Evolutionary conservation across 371 early-diverging fungal species (phyloP), one percentile per base, ranked within the genome.

Genomic region (Phascolomyces articulosus): DNA sequence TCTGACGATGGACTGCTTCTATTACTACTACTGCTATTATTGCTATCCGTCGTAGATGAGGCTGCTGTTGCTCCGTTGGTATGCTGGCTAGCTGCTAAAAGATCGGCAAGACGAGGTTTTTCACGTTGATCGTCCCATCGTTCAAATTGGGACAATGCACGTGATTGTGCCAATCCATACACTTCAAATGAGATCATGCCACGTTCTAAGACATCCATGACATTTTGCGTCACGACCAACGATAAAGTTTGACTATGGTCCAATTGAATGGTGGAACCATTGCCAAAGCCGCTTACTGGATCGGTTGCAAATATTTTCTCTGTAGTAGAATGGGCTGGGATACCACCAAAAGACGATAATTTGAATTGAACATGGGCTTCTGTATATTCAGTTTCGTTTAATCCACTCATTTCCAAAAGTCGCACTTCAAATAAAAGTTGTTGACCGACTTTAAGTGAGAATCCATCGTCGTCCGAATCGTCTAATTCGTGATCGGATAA

Each of bases 321-420:
- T 0, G 69, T 71, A 0, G 66, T 38, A 9, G 83, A 71, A 29
- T 71, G 67, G 7, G 58, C 65, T 26, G 58, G 49, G 24, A 80
- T 70, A n/a, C 65, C 71, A 18, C 87, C 89, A 72, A 92, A 88
- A 6, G 85, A 83, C 3, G 87, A 87, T 1, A 90, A 58, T 60
- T 90, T 84, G 71, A 94, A 90, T 55, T 93, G 94, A 47, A 88
- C 90, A 70, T 95, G 95, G 9, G 93, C 86, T 53, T 87, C 86
- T 16, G 89, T 86, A 67, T 84, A 89, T 44, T 88, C 82, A 10
- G 68, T 60, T 64, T 93, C 93, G 53, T 70, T 72, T 2, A 96
- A 63, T 2, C 93, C 94, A 8, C 68, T 75, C 6, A 95, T 58
- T 28, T 90, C 84, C 21, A 88, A 62, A 4, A 96, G 66, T 8